Percentiles rank a stretch among this genome's conserved stretches.
These are phyloP conservation scores for Solanum chaucha DNA, from an alignment of 257 asterid genomes.

Conservation along the genomic window DNA sequence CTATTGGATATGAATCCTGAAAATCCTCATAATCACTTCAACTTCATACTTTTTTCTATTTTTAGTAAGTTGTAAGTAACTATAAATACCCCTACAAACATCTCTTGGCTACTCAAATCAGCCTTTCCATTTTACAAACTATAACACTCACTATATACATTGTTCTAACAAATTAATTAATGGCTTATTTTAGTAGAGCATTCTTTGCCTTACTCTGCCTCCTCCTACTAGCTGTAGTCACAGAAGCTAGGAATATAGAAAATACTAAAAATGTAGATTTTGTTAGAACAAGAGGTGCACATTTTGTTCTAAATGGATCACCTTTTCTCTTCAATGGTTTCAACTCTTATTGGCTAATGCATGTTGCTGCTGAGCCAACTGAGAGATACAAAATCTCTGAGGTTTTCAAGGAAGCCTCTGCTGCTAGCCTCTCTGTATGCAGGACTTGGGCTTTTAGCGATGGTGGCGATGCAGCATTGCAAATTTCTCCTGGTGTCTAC, in stretches of 20 bases:
- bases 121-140: neutral
- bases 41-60: neutral
- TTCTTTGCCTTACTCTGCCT: neutral
- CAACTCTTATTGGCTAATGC: conserved; percentile 55
- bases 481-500: conserved; percentile 36
- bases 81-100: neutral
- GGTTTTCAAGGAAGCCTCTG: conserved; percentile 27
- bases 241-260: neutral
- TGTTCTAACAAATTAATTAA: neutral
- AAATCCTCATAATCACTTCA: neutral
- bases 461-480: conserved; percentile 31
- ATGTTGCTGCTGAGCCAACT: conserved; percentile 27
- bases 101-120: neutral
- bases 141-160: no score
- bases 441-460: conserved; percentile 44
- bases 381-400: conserved; percentile 30
- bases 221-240: neutral
- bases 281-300: conserved; percentile 18
- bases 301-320: conserved; percentile 15
- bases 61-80: neutral
- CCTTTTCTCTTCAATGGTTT: conserved; percentile 36
- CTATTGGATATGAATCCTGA: neutral
- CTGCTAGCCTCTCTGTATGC: conserved; percentile 39
- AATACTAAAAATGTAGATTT: neutral
- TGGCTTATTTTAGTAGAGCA: neutral